A percentile compares a stretch with the other conserved stretches of the same genome.
phyloP scores from a whole-genome alignment of 108 stramenopile genomes.

The Mediolabrus comicus region DNA sequence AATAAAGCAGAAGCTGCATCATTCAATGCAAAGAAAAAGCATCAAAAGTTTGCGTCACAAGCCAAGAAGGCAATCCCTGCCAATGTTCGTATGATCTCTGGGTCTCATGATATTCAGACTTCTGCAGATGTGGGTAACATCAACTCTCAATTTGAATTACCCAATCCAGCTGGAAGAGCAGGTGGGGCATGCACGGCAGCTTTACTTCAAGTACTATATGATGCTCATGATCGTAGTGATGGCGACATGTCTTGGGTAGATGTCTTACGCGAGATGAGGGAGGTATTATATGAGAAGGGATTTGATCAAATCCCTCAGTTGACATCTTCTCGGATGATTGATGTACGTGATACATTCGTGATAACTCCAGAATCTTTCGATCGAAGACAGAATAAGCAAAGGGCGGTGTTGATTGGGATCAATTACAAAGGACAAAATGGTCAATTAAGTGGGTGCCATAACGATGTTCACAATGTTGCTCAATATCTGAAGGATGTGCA shows the following conservation, averaged over 20 bases:
- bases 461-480: slow-evolving; percentile 74
- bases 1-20: slow-evolving; percentile 5
- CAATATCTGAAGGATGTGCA: slow-evolving; percentile 72
- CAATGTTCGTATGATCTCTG: slow-evolving; percentile 85
- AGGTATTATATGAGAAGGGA: slow-evolving; percentile 53
- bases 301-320: slow-evolving; percentile 80
- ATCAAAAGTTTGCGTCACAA: slow-evolving; percentile 31
- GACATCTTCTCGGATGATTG: slow-evolving; percentile 72
- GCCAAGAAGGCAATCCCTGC: slow-evolving; percentile 70
- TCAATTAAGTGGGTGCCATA: slow-evolving; percentile 83
- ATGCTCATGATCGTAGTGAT: slow-evolving; percentile 44
- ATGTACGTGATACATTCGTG: slow-evolving; percentile 51
- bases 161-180: slow-evolving; percentile 68
- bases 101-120: slow-evolving; percentile 81
- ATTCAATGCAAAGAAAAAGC: slow-evolving; percentile 30
- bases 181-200: slow-evolving; percentile 91
- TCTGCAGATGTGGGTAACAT: slow-evolving; percentile 87
- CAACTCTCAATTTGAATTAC: slow-evolving; percentile 64
- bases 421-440: slow-evolving; percentile 87
- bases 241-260: slow-evolving; percentile 70
- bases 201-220: slow-evolving; percentile 69
- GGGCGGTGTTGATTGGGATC: slow-evolving; percentile 88
- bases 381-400: slow-evolving; percentile 33
- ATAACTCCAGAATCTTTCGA: slow-evolving; percentile 46
- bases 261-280: slow-evolving; percentile 67